A percentile compares a stretch with the other conserved stretches of the same genome.
These are phyloP conservation scores for Jackrogersella minutella DNA, from an alignment of 495 filamentous ascomycete genomes.

Conservation along the genomic window DNA sequence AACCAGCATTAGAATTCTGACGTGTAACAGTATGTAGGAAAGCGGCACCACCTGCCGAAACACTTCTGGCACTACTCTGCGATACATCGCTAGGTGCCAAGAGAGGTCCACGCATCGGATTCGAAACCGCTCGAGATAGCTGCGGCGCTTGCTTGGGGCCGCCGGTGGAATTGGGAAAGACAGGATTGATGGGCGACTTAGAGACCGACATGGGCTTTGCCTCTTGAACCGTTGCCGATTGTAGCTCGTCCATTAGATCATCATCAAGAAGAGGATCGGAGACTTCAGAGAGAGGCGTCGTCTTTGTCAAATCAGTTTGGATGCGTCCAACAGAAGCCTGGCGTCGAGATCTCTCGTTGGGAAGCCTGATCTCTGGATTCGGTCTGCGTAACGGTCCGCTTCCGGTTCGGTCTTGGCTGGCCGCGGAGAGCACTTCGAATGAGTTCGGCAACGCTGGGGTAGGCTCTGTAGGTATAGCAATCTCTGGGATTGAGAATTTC, in stretches of 20 bases:
- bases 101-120: slow-evolving; percentile 54
- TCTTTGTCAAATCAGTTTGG: slow-evolving; percentile 55
- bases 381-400: slow-evolving; percentile 13
- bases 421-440: neutral
- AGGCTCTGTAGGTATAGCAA: slow-evolving; percentile 36
- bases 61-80: slow-evolving; percentile 52
- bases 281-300: slow-evolving; percentile 66
- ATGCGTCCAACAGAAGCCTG: slow-evolving; percentile 64
- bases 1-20: slow-evolving; percentile 50
- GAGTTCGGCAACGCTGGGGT: slow-evolving; percentile 16
- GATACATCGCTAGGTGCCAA: slow-evolving; percentile 51
- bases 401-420: slow-evolving; percentile 5
- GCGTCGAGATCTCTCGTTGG: slow-evolving; percentile 46
- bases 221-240: slow-evolving; percentile 81
- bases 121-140: slow-evolving; percentile 56
- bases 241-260: slow-evolving; percentile 88
- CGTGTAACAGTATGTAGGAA: slow-evolving; percentile 58
- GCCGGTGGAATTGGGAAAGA: slow-evolving; percentile 63
- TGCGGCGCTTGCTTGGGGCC: slow-evolving; percentile 43
- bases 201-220: slow-evolving; percentile 83
- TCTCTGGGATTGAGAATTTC: slow-evolving; percentile 59
- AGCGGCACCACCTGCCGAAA: slow-evolving; percentile 55
- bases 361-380: slow-evolving; percentile 28
- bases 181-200: slow-evolving; percentile 79
- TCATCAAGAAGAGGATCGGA: slow-evolving; percentile 75